Evolutionary conservation across 2,329 filamentous ascomycete genomes (phyloP).

Genomic region (Chaetothyriales sp.): DNA sequence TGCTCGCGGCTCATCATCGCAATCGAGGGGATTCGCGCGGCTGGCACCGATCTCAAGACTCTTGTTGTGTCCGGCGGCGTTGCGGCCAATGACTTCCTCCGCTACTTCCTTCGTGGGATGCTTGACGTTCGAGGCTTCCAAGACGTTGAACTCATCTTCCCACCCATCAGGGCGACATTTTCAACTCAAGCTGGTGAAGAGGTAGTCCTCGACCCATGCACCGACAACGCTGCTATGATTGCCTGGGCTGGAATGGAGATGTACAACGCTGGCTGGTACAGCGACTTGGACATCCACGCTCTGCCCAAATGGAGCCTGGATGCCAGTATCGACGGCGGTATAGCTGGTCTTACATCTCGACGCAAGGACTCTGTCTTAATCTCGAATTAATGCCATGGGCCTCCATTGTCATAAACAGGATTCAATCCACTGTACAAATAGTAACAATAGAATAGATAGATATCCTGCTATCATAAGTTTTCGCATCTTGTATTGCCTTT

Average conservation of each 20-base stretch:
- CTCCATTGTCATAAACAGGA: too few relatives aligned
- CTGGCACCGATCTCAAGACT: slow-evolving; percentile 32
- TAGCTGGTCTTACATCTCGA: neutral
- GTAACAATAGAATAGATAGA: too few relatives aligned
- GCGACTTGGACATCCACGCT: slow-evolving; percentile 44
- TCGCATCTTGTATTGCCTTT: too few relatives aligned
- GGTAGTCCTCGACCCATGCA: slow-evolving; percentile 46
- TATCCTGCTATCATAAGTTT: too few relatives aligned
- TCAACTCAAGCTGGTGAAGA: neutral
- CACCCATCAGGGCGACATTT: slow-evolving; percentile 38
- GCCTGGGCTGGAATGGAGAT: slow-evolving; percentile 89
- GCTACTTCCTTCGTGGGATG: slow-evolving; percentile 46
- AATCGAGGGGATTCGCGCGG: slow-evolving; percentile 32
- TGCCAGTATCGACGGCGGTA: neutral
- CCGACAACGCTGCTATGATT: slow-evolving; percentile 96
- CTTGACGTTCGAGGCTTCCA: slow-evolving; percentile 53
- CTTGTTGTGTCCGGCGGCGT: slow-evolving; percentile 84
- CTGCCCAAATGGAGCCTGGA: slow-evolving; percentile 64
- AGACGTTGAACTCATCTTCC: slow-evolving; percentile 50
- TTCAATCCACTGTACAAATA: too few relatives aligned
- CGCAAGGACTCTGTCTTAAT: neutral
- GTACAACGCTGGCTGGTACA: slow-evolving; percentile 62
- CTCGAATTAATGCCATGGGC: neutral
- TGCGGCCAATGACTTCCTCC: slow-evolving; percentile 67
- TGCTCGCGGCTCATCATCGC: slow-evolving; percentile 58